A percentile compares a stretch with the other conserved stretches of the same genome.
These are phyloP conservation scores for Chalara sp. DNA, from an alignment of 2,329 filamentous ascomycete species.

Conservation along the genomic window DNA sequence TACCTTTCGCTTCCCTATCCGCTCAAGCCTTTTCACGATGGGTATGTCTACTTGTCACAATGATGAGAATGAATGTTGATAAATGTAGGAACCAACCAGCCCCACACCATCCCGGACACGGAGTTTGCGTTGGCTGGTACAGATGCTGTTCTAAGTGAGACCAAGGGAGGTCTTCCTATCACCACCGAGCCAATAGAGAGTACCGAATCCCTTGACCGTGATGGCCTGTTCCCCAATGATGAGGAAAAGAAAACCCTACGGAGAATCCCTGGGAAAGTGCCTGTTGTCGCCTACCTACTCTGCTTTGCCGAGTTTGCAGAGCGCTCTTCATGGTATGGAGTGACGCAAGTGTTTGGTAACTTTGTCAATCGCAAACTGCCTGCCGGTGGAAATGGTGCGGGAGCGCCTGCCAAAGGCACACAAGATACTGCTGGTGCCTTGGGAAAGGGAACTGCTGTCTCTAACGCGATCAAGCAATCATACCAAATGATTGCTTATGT, in stretches of 20 bases:
- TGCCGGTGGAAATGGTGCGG: constrained; percentile 31
- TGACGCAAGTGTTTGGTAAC: constrained; percentile 51
- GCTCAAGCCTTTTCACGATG: too few relatives aligned
- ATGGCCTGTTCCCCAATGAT: constrained; percentile 35
- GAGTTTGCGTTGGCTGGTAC: not conserved
- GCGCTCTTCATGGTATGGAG: constrained; percentile 73
- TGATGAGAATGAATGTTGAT: too few relatives aligned
- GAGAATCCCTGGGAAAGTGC: constrained; percentile 57
- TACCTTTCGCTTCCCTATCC: too few relatives aligned
- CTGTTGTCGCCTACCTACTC: constrained; percentile 61
- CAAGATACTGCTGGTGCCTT: constrained; percentile 46
- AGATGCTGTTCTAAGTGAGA: not conserved
- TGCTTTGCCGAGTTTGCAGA: constrained; percentile 70
- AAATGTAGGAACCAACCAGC: too few relatives aligned
- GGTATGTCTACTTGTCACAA: too few relatives aligned
- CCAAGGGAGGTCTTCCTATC: not conserved
- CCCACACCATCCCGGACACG: not conserved
- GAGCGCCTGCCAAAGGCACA: constrained; percentile 30
- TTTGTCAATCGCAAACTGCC: constrained; percentile 56
- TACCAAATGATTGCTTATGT: constrained; percentile 43
- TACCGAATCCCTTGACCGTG: not conserved
- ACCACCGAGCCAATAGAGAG: not conserved
- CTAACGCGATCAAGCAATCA: constrained; percentile 46
- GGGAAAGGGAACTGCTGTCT: constrained; percentile 46
- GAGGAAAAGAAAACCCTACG: constrained; percentile 55